A percentile compares a stretch with the other conserved stretches of the same genome.
phyloP scores from a whole-genome alignment of 2,329 filamentous ascomycete genomes.

The Neopestalotiopsis clavispora region DNA sequence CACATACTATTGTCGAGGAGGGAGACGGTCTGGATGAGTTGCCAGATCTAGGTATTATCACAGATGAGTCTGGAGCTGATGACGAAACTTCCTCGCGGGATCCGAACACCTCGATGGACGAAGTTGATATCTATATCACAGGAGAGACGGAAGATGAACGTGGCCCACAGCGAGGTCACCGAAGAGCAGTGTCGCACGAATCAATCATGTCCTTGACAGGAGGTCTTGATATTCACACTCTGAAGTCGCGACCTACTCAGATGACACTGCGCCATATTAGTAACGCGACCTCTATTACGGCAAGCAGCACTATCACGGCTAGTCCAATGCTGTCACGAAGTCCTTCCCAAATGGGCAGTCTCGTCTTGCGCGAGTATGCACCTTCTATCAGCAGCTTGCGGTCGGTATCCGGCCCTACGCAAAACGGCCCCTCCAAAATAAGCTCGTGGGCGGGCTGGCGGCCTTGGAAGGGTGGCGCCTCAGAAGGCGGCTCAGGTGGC shows the following conservation, averaged over 20 bases:
- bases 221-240: slow-evolving; percentile 87
- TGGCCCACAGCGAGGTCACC: slow-evolving; percentile 54
- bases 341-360: slow-evolving; percentile 54
- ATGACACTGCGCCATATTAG: slow-evolving; percentile 63
- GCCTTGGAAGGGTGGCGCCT: slow-evolving; percentile 33
- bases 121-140: slow-evolving; percentile 26
- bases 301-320: slow-evolving; percentile 64
- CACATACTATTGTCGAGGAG: slow-evolving; percentile 35
- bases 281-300: slow-evolving; percentile 57
- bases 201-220: slow-evolving; percentile 86
- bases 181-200: slow-evolving; percentile 78
- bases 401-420: slow-evolving; percentile 31
- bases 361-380: slow-evolving; percentile 57
- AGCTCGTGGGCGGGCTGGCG: slow-evolving; percentile 53
- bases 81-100: slow-evolving; percentile 27
- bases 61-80: slow-evolving; percentile 42
- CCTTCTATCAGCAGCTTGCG: slow-evolving; percentile 38
- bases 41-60: slow-evolving; percentile 36
- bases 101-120: slow-evolving; percentile 30
- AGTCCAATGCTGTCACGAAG: slow-evolving; percentile 59
- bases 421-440: slow-evolving; percentile 35
- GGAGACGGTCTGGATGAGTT: slow-evolving; percentile 36
- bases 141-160: slow-evolving; percentile 38
- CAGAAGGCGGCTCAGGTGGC: slow-evolving; percentile 29
- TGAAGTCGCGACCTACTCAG: slow-evolving; percentile 77